Base-by-base conservation (phyloP, 441 rosid species). In the Mallotus repandus region DNA sequence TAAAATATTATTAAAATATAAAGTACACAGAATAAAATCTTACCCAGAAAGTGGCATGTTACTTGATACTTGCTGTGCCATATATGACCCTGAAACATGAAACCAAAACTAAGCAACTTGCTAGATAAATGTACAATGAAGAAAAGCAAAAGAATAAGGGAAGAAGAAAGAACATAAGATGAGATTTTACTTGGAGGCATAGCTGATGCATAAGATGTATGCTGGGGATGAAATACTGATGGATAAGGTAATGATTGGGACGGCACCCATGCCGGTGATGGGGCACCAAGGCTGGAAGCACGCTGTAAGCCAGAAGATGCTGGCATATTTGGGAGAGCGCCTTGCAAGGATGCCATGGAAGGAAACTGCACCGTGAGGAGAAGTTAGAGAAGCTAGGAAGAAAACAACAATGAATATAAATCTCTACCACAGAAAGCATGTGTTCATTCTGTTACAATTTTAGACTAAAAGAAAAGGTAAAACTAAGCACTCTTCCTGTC, bases 301-400 rank as follows among this genome's bases (percentile, higher is more conserved):
- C 15, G 87, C 63, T 81, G 69, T 29, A 88, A 63, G 54, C 86
- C 84, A 12, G 89, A 68, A 78, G 88, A 78, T 48, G 87, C 86
- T 46, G 86, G 81, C 64, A 75, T 48, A 76, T 71, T 86, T 59
- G 88, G 96, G 71, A 91, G 75, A 67, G 91, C 89, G 75, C 89
- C 80, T 82, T 88, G 95, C 77, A 88, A 77, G 73, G 97, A 59
- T 45, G 77, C 82, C 91, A 93, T 85, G 74, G 94, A 86, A 84
- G 95, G 94, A 78, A 91, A 96, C 93, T 86, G 76, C 82, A 91
- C 25, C 74, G 67, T 14, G 71, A 68, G 70, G 60, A 72, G 8
- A 76, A 22, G 25, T 67, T 63, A 55, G 29, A 19, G 16, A 54
- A 57, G 43, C 58, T 29, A 41, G 29, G 43, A 49, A 70, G 4